Conservation (phyloP, 2,329 filamentous ascomycete species). For the Arthroderma sp. region DNA sequence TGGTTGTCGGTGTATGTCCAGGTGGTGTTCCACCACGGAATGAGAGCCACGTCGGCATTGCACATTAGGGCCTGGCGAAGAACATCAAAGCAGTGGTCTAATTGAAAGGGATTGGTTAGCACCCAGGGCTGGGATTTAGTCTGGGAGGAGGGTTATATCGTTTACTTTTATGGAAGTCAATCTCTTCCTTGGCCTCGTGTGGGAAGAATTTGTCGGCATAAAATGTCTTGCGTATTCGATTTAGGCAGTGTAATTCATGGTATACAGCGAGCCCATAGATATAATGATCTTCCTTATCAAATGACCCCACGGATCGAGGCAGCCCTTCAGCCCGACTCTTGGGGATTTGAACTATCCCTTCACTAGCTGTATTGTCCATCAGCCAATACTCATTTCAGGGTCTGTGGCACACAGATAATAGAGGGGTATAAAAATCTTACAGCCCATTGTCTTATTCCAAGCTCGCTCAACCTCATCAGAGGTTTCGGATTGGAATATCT, state of each 20-base stretch:
- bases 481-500: conserved; percentile 8
- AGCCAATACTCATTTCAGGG: too few relatives aligned
- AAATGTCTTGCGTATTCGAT: conserved; percentile 9
- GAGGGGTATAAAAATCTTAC: background rate
- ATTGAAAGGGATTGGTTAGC: too few relatives aligned
- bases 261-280: conserved; percentile 10
- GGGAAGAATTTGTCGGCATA: conserved; percentile 9
- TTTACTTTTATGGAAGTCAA: conserved; percentile 9
- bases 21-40: conserved; percentile 10
- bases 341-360: conserved; percentile 6
- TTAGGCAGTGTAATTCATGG: conserved; percentile 10
- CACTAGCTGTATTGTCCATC: conserved; percentile 2
- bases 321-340: conserved; percentile 2
- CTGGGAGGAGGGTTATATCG: too few relatives aligned
- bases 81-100: conserved; percentile 1
- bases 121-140: too few relatives aligned
- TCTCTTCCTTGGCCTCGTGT: conserved; percentile 5
- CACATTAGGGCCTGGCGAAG: conserved; percentile 1
- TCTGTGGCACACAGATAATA: too few relatives aligned
- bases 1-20: conserved; percentile 5
- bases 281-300: conserved; percentile 4
- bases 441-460: conserved; percentile 6
- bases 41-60: conserved; percentile 4
- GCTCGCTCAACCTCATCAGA: conserved; percentile 8
- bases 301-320: conserved; percentile 4